Conservation (phyloP, 1,139 yeast genomes). For the Blastobotrys arbuscula region DNA sequence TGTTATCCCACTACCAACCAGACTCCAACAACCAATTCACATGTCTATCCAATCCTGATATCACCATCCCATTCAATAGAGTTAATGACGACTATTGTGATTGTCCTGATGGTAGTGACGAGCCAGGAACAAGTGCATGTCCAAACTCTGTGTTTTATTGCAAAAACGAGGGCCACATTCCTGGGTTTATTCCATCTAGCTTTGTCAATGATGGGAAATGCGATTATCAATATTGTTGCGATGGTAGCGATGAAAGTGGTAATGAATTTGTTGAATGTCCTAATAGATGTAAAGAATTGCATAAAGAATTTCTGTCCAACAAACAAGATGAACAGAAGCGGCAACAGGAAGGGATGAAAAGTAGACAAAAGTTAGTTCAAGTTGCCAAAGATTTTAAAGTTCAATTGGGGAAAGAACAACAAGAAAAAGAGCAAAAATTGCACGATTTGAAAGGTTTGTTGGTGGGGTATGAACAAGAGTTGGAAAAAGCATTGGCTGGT, state of each 20-base stretch:
- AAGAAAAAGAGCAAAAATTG: slow-evolving; percentile 22
- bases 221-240: slow-evolving; percentile 87
- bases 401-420: slow-evolving; percentile 24
- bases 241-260: slow-evolving; percentile 80
- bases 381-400: slow-evolving; percentile 25
- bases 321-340: slow-evolving; percentile 28
- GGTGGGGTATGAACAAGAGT: slow-evolving; percentile 25
- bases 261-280: slow-evolving; percentile 21
- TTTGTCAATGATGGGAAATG: slow-evolving; percentile 87
- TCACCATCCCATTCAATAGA: slow-evolving; percentile 52
- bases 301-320: slow-evolving; percentile 34
- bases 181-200: slow-evolving; percentile 40
- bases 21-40: slow-evolving; percentile 50
- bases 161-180: slow-evolving; percentile 60
- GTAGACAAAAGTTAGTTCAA: slow-evolving; percentile 32
- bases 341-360: slow-evolving; percentile 35
- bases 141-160: slow-evolving; percentile 60
- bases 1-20: slow-evolving; percentile 45
- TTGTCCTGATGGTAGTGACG: slow-evolving; percentile 97
- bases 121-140: slow-evolving; percentile 94
- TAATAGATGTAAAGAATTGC: slow-evolving; percentile 48
- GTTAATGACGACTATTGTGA: slow-evolving; percentile 90
- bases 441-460: slow-evolving; percentile 18
- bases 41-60: slow-evolving; percentile 62
- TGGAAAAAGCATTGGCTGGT: slow-evolving; percentile 31